Percentiles rank a stretch among this genome's conserved stretches.
These are phyloP conservation scores for Globisporangium spiculum DNA, from an alignment of 352 stramenopile species.

Conservation along the genomic window DNA sequence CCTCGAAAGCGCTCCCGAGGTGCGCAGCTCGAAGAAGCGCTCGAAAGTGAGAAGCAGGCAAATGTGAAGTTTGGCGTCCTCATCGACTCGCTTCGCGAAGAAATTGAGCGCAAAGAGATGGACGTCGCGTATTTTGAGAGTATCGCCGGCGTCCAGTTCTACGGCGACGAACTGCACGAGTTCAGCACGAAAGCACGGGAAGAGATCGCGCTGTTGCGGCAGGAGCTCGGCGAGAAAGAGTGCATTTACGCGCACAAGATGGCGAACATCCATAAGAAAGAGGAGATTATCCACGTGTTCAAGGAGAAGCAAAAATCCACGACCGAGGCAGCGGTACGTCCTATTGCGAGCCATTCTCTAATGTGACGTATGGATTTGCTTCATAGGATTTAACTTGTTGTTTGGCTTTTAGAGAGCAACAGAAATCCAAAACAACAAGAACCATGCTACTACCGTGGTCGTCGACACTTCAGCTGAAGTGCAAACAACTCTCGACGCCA, in stretches of 20 bases:
- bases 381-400: not conserved
- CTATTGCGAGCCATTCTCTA: not conserved
- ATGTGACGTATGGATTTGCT: not conserved
- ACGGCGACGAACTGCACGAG: constrained; percentile 40
- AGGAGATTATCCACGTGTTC: constrained; percentile 69
- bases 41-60: constrained; percentile 43
- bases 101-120: constrained; percentile 77
- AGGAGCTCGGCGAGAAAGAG: constrained; percentile 52
- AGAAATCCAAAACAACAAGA: constrained; percentile 12
- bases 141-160: constrained; percentile 52
- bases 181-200: constrained; percentile 38
- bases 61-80: constrained; percentile 42
- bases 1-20: constrained; percentile 58
- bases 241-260: constrained; percentile 47
- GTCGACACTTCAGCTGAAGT: not conserved
- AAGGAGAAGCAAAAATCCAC: constrained; percentile 54
- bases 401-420: constrained; percentile 9
- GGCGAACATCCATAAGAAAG: constrained; percentile 62
- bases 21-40: constrained; percentile 64
- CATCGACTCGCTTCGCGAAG: constrained; percentile 54
- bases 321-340: constrained; percentile 36
- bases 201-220: constrained; percentile 34
- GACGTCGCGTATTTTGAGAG: constrained; percentile 78
- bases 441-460: not conserved
- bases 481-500: not conserved